phyloP scores from a whole-genome alignment of 163 green algal species.

The Chlorella variabilis region DNA sequence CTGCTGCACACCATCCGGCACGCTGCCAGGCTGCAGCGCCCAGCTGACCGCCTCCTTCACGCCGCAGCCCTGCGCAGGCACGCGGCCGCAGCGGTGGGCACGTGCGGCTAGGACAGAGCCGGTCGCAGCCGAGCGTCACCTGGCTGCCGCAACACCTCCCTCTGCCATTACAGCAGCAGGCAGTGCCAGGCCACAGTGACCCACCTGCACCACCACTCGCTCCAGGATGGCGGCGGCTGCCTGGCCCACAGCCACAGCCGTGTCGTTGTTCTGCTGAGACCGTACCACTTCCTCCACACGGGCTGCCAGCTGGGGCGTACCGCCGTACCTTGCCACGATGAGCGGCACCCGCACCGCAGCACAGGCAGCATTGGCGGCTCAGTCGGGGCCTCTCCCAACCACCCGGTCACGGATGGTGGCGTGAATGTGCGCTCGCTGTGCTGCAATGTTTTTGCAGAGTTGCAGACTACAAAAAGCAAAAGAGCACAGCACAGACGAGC shows the following conservation, averaged over 20 bases:
- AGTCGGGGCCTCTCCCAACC: too few relatives aligned
- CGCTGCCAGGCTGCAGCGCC: slow-evolving; percentile 17
- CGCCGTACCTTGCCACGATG: slow-evolving; percentile 51
- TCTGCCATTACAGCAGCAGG: neutral
- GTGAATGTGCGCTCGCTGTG: too few relatives aligned
- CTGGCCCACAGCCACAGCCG: slow-evolving; percentile 44
- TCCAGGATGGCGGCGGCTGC: slow-evolving; percentile 54
- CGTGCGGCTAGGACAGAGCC: neutral
- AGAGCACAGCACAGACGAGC: too few relatives aligned
- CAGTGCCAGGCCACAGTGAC: neutral
- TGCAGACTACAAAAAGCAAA: too few relatives aligned
- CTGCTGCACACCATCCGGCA: neutral
- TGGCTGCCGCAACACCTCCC: too few relatives aligned
- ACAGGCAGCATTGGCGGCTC: too few relatives aligned
- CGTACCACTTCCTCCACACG: slow-evolving; percentile 54
- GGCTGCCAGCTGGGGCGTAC: slow-evolving; percentile 39
- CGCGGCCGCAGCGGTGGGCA: neutral
- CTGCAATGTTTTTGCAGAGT: too few relatives aligned
- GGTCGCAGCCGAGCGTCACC: too few relatives aligned
- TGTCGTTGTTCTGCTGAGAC: slow-evolving; percentile 55
- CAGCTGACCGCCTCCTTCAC: slow-evolving; percentile 45
- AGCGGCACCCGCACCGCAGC: slow-evolving; percentile 40
- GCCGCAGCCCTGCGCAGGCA: slow-evolving; percentile 34
- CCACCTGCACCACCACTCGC: slow-evolving; percentile 42
- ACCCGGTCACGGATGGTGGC: too few relatives aligned